Conservation (phyloP, 2,329 filamentous ascomycete genomes). For the Penicillium nordicum region DNA sequence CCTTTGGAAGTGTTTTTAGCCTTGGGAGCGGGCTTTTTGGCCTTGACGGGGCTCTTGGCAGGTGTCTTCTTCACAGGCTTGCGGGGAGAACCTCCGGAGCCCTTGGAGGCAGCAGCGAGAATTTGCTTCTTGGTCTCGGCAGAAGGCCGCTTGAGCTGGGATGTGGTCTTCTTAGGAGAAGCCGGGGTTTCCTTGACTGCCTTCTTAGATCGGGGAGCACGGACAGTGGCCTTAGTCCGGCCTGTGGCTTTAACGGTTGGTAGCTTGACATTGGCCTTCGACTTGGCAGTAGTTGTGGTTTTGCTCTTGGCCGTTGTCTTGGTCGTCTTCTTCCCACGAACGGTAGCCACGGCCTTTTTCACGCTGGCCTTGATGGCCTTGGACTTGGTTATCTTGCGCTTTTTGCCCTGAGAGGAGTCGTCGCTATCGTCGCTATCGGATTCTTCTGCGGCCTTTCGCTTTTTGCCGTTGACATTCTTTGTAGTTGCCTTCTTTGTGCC, state of each 20-base stretch:
- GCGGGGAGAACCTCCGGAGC: constrained; percentile 11
- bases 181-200: constrained; percentile 12
- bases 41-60: constrained; percentile 15
- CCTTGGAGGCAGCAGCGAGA: constrained; percentile 24
- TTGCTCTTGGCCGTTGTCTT: constrained; percentile 20
- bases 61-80: constrained; percentile 12
- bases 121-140: constrained; percentile 31
- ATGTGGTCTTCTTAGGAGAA: constrained; percentile 18
- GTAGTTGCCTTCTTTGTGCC: constrained; percentile 15
- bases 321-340: constrained; percentile 19
- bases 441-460: constrained; percentile 29
- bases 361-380: constrained; percentile 34
- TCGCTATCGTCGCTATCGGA: constrained; percentile 4
- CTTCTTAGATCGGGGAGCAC: constrained; percentile 7
- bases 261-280: constrained; percentile 25
- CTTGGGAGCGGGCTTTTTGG: constrained; percentile 10
- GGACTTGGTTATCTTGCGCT: constrained; percentile 26
- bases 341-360: constrained; percentile 24
- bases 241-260: constrained; percentile 30
- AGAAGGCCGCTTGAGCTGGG: constrained; percentile 29
- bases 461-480: constrained; percentile 31
- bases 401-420: constrained; percentile 13
- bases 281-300: constrained; percentile 8
- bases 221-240: constrained; percentile 27
- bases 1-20: constrained; percentile 7